phyloP scores from a whole-genome alignment of 331 rosid genomes.

The Cydonia oblonga region DNA sequence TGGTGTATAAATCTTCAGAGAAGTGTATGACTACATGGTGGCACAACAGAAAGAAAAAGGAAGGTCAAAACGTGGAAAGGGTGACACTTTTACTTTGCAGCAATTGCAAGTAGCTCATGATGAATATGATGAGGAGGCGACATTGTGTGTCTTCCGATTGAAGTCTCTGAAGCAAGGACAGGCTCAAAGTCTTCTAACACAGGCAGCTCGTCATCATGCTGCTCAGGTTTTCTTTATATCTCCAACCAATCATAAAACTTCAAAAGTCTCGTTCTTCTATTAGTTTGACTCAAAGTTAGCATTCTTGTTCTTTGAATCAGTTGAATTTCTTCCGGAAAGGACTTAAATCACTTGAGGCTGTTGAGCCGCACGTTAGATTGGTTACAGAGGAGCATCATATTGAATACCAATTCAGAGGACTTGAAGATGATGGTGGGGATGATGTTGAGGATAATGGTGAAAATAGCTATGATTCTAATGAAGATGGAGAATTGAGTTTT shows the following conservation, averaged over 20 bases:
- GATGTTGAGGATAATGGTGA: conserved; percentile 29
- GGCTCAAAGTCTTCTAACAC: conserved; percentile 80
- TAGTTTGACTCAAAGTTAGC: conserved; percentile 10
- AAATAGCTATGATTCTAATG: conserved; percentile 29
- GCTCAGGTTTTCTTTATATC: conserved; percentile 50
- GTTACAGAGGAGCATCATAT: conserved; percentile 61
- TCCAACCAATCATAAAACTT: conserved; percentile 4
- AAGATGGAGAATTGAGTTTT: conserved; percentile 67
- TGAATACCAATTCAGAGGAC: conserved; percentile 68
- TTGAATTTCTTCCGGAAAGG: conserved; percentile 83
- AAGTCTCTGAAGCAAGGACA: conserved; percentile 87
- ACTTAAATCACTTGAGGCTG: conserved; percentile 71
- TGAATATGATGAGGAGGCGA: conserved; percentile 67
- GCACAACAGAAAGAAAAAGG: conserved; percentile 78
- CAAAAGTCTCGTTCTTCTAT: conserved; percentile 1
- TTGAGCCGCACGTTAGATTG: conserved; percentile 67
- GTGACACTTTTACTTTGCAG: conserved; percentile 44
- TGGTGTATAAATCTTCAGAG: conserved; percentile 40
- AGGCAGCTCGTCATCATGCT: conserved; percentile 87
- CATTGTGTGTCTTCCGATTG: conserved; percentile 59
- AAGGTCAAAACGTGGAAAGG: conserved; percentile 59
- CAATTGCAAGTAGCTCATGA: conserved; percentile 61
- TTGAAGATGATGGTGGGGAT: conserved; percentile 43
- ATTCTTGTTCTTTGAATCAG: conserved; percentile 24
- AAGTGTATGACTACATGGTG: conserved; percentile 66